Conservation (phyloP, 2,329 filamentous ascomycete species). For the Penicillium sp. region DNA sequence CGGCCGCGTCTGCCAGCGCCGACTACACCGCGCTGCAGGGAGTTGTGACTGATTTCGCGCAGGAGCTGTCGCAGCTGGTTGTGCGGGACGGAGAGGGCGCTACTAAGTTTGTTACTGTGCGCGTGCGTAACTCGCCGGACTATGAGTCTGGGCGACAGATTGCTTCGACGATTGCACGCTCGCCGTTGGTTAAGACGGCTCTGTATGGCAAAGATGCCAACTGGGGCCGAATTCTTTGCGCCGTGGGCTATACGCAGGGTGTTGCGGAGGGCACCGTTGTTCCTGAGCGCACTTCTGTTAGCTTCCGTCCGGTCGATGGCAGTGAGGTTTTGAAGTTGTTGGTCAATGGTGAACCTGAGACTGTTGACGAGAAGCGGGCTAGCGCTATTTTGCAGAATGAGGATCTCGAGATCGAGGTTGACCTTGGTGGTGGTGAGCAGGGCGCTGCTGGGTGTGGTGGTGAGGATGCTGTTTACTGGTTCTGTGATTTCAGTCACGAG, state of each 20-base stretch:
- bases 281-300: slow-evolving; percentile 58
- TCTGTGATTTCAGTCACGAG: slow-evolving; percentile 67
- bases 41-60: slow-evolving; percentile 73
- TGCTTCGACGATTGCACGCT: slow-evolving; percentile 83
- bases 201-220: slow-evolving; percentile 97
- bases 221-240: slow-evolving; percentile 96
- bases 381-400: slow-evolving; percentile 60
- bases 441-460: slow-evolving; percentile 41
- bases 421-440: slow-evolving; percentile 52
- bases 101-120: slow-evolving; percentile 95
- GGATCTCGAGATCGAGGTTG: slow-evolving; percentile 61
- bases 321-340: slow-evolving; percentile 57
- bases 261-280: slow-evolving; percentile 48
- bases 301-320: slow-evolving; percentile 59
- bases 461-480: slow-evolving; percentile 61
- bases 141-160: slow-evolving; percentile 72
- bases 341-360: slow-evolving; percentile 60
- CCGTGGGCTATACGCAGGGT: slow-evolving; percentile 73
- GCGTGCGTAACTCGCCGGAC: slow-evolving; percentile 69
- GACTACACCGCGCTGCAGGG: slow-evolving; percentile 71
- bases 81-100: slow-evolving; percentile 96
- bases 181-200: slow-evolving; percentile 93
- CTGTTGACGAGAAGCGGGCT: slow-evolving; percentile 60
- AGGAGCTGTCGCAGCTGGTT: slow-evolving; percentile 84
- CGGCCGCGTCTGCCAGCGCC: slow-evolving; percentile 32